These are phyloP conservation scores for Prinsepia uniflora DNA, from an alignment of 306 rosid genomes.

Conservation along the genomic window DNA sequence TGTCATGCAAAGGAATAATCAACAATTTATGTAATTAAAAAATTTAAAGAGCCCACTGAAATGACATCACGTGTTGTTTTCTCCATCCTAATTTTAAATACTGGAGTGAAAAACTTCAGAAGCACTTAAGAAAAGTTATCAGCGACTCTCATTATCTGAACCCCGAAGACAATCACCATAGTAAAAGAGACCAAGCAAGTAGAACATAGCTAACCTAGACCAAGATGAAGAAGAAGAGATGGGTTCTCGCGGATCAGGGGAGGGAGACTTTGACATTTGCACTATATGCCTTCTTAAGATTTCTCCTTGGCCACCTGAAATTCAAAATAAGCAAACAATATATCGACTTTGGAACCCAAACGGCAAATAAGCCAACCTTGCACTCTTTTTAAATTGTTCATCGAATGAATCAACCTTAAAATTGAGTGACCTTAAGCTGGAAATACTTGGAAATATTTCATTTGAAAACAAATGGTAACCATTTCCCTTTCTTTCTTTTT, in stretches of 20 bases:
- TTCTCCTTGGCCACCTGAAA: constrained; percentile 48
- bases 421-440: background rate
- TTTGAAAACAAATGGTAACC: background rate
- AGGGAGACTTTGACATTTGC: constrained; percentile 82
- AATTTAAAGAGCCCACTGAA: background rate
- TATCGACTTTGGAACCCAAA: background rate
- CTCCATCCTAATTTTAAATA: background rate
- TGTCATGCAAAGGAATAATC: background rate
- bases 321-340: constrained; percentile 11
- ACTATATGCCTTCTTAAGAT: constrained; percentile 31
- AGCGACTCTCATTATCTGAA: background rate
- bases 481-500: background rate
- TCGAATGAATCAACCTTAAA: background rate
- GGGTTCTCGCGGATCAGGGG: constrained; percentile 38
- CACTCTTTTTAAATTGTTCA: background rate
- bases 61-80: background rate
- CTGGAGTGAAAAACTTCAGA: background rate
- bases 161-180: background rate
- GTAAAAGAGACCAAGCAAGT: constrained; percentile 10
- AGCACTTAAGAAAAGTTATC: background rate
- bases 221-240: constrained; percentile 38
- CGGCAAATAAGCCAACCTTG: background rate
- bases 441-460: background rate
- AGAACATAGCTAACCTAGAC: constrained; percentile 41
- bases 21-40: background rate